These are phyloP conservation scores for Blumeria hordei DNA, from an alignment of 2,329 filamentous ascomycete species.

Conservation along the genomic window DNA sequence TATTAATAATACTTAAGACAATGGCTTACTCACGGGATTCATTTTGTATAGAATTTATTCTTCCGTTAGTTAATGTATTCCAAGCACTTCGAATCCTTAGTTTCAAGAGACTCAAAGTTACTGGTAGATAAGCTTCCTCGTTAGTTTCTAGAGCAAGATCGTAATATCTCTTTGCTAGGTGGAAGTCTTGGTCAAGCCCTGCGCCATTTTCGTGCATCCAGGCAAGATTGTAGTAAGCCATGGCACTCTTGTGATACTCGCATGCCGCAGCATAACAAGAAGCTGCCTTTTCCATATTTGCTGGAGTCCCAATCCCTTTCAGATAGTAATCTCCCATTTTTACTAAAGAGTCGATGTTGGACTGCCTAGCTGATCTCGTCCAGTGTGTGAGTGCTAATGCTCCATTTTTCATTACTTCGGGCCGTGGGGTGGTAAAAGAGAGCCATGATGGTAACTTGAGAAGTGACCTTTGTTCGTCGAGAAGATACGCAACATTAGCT, in stretches of 20 bases:
- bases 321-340: conserved; percentile 99
- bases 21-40: conserved; percentile 44
- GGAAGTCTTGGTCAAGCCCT: conserved; percentile 81
- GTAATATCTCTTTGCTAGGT: conserved; percentile 89
- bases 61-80: conserved; percentile 81
- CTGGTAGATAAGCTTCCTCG: conserved; percentile 77
- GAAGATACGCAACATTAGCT: conserved; percentile 46
- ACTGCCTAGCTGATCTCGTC: conserved; percentile 81
- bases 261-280: conserved; percentile 82
- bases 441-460: conserved; percentile 20
- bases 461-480: conserved; percentile 35
- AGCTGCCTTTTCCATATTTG: conserved; percentile 64
- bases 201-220: conserved; percentile 99
- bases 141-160: conserved; percentile 83
- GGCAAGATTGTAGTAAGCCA: conserved; percentile 88
- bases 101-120: conserved; percentile 70
- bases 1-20: not conserved
- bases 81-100: conserved; percentile 69
- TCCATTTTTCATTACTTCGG: conserved; percentile 28
- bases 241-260: conserved; percentile 75
- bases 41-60: conserved; percentile 75
- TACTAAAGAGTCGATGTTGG: conserved; percentile 78
- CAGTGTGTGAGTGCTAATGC: conserved; percentile 52
- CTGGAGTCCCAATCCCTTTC: conserved; percentile 46
- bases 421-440: conserved; percentile 15